Percentiles rank a stretch among this genome's conserved stretches.
These are phyloP conservation scores for Magnolia changhungtana DNA, from an alignment of 164 flowering plant species.

Conservation along the genomic window DNA sequence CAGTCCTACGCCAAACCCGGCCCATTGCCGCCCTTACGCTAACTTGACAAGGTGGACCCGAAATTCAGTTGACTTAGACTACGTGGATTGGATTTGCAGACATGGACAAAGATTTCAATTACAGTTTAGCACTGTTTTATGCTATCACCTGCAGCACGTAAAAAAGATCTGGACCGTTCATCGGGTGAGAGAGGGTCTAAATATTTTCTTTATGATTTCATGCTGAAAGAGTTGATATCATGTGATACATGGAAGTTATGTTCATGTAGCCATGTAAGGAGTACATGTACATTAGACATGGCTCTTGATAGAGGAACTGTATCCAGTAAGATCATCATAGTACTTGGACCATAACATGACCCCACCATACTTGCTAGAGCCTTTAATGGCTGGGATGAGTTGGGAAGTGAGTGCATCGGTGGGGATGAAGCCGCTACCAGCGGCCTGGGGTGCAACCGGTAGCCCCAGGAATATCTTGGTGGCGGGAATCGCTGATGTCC, in stretches of 20 bases:
- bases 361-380: conserved; percentile 24
- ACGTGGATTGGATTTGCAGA: too few species aligned
- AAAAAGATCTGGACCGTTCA: too few species aligned
- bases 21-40: too few species aligned
- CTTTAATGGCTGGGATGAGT: conserved; percentile 14
- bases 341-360: conserved; percentile 25
- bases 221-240: not conserved
- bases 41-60: too few species aligned
- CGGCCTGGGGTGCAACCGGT: conserved; percentile 17
- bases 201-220: too few species aligned
- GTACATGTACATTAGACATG: conserved; percentile 7
- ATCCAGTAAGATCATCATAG: conserved; percentile 14
- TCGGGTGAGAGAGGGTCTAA: too few species aligned
- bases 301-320: conserved; percentile 16
- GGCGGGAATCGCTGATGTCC: conserved; percentile 11
- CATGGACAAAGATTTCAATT: too few species aligned
- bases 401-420: conserved; percentile 16
- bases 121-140: too few species aligned
- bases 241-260: not conserved
- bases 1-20: too few species aligned
- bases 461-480: conserved; percentile 19
- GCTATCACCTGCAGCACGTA: too few species aligned
- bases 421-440: conserved; percentile 21
- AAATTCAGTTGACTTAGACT: too few species aligned
- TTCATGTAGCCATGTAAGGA: too few species aligned